A percentile compares a stretch with the other conserved stretches of the same genome.
phyloP scores from a whole-genome alignment of 495 filamentous ascomycete species.

The Amphirosellinia nigrospora region DNA sequence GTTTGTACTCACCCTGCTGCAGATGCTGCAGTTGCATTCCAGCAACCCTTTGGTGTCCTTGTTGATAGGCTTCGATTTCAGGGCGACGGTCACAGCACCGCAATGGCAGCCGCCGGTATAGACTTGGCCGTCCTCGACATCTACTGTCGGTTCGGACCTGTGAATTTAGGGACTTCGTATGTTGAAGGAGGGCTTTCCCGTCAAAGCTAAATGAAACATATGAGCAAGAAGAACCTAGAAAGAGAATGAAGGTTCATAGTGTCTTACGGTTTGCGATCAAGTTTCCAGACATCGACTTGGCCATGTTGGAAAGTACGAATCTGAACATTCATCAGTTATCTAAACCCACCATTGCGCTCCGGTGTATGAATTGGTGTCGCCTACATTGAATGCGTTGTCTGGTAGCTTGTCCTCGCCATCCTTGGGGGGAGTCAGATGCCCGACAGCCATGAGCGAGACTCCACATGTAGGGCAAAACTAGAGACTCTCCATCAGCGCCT shows the following conservation, averaged over 20 bases:
- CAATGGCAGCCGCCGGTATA: slow-evolving; percentile 62
- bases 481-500: slow-evolving; percentile 19
- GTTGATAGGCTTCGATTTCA: slow-evolving; percentile 46
- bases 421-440: slow-evolving; percentile 26
- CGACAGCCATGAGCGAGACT: slow-evolving; percentile 36
- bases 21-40: slow-evolving; percentile 56
- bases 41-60: slow-evolving; percentile 33
- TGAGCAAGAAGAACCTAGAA: background rate
- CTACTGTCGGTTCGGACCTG: slow-evolving; percentile 45
- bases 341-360: background rate
- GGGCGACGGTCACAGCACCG: slow-evolving; percentile 50
- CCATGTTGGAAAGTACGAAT: slow-evolving; percentile 37
- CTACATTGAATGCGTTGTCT: slow-evolving; percentile 35
- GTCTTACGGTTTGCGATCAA: slow-evolving; percentile 40
- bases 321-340: slow-evolving; percentile 27
- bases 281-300: slow-evolving; percentile 47
- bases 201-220: slow-evolving; percentile 38
- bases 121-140: slow-evolving; percentile 43
- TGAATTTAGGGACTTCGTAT: slow-evolving; percentile 44
- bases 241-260: background rate
- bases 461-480: slow-evolving; percentile 55
- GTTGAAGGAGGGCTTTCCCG: slow-evolving; percentile 34
- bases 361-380: slow-evolving; percentile 2
- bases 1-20: slow-evolving; percentile 42
- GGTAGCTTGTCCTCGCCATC: slow-evolving; percentile 33